Base-by-base conservation (phyloP, 2,329 filamentous ascomycete genomes). In the Niveomyces coronatus region DNA sequence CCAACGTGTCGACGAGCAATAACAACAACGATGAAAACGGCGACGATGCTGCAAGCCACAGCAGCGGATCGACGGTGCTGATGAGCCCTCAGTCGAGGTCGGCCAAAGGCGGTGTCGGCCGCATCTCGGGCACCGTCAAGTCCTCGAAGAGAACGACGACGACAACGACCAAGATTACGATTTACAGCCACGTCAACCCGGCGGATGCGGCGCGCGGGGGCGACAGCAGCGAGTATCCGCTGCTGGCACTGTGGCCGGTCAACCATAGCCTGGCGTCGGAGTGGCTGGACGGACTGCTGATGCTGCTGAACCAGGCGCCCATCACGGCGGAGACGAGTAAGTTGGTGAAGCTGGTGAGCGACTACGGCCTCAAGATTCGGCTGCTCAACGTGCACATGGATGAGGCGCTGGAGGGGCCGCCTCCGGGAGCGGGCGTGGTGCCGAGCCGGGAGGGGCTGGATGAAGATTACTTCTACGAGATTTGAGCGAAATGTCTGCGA, bases 311-410 rank as follows among this genome's bases (percentile, higher is more conserved):
- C 54, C 91, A 98, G 60, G 78, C 88, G 42, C 91, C 91, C 15
- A 95, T 98, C 55, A 98, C 91, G n/a, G 77, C 87, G 3, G 89
- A 96, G 62, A 96, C 91, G 24, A 89, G 82, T 55, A 93, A 91
- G 59, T 65, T 96, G 44, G 81, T 95, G 38, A 78, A 80, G 39
- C 65, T 95, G 50, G 84, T 96, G 43, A 79, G 79, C 53, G 84
- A 93, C 49, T 96, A 94, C 55, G 88, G 91, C 4, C 65, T 96
- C 45, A 94, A 94, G 66, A 93, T 98, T 45, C 71, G 91, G 28
- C 63, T 98, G 54, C 67, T 98, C 50, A 98, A 96, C 58, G 83
- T 98, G 29, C 70, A 86, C 39, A 83, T 88, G 62, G 86, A 96
- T 56, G 83, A 76, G 35, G 70, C 69, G 5, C 74, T 93, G 55